Percentiles rank a stretch among this genome's conserved stretches.
Evolutionary conservation across 768 basidiomycete genomes (phyloP).

Genomic region (Suillus alpinus): DNA sequence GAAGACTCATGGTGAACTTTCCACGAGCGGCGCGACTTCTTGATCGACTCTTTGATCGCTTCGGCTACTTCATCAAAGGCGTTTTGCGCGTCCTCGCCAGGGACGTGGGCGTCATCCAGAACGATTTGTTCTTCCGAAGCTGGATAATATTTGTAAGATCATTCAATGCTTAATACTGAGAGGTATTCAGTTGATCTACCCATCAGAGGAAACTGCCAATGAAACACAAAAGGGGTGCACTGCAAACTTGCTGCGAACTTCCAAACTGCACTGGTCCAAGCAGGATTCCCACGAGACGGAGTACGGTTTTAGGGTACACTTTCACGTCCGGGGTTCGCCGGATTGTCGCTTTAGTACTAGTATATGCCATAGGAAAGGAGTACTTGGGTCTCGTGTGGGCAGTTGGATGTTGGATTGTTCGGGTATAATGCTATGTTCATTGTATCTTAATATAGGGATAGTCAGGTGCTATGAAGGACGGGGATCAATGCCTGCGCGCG

Average conservation of each 20-base stretch:
- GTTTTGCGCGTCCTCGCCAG: constrained; percentile 57
- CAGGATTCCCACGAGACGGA: not conserved
- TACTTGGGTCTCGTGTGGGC: not conserved
- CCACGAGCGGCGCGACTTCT: constrained; percentile 68
- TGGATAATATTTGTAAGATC: constrained; percentile 21
- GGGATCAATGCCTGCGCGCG: not conserved
- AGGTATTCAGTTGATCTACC: not conserved
- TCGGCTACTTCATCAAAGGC: constrained; percentile 58
- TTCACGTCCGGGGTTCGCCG: not conserved
- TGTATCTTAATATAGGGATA: not conserved
- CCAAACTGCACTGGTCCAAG: not conserved
- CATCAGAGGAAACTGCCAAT: not conserved
- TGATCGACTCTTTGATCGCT: constrained; percentile 62
- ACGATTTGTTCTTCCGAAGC: constrained; percentile 56
- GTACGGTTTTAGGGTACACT: not conserved
- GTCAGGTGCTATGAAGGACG: not conserved
- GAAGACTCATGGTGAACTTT: constrained; percentile 49
- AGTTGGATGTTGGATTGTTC: not conserved
- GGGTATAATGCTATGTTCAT: not conserved
- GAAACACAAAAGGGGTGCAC: not conserved
- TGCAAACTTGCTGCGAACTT: not conserved
- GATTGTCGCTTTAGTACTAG: not conserved
- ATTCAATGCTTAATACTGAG: not conserved
- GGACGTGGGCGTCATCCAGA: constrained; percentile 59
- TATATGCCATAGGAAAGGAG: not conserved